Conservation (phyloP, 2,329 filamentous ascomycete genomes). For the Ophiostoma fasciatum region DNA sequence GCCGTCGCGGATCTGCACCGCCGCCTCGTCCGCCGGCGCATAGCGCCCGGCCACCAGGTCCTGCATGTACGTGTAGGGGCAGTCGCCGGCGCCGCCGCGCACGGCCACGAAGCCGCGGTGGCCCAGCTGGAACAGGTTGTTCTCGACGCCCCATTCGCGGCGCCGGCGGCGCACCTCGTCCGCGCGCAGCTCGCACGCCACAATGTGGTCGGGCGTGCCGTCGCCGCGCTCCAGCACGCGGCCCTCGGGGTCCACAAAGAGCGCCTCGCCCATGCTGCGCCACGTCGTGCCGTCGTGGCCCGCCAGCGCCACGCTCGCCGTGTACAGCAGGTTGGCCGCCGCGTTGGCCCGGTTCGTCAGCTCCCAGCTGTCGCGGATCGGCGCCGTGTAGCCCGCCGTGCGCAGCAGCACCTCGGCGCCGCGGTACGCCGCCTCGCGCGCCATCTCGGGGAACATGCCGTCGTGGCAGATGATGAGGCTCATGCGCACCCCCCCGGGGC, state of each 20-base stretch:
- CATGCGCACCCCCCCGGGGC: slow-evolving; percentile 4
- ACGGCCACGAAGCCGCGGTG: slow-evolving; percentile 6
- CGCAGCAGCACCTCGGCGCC: slow-evolving; percentile 6
- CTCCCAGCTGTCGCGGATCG: slow-evolving; percentile 5
- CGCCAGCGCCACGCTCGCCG: slow-evolving; percentile 5
- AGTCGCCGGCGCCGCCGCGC: slow-evolving; percentile 1
- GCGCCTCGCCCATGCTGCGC: slow-evolving; percentile 6
- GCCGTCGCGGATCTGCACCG: slow-evolving; percentile 1
- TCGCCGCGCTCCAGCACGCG: slow-evolving; percentile 4
- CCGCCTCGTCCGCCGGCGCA: slow-evolving; percentile 1
- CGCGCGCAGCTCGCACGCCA: slow-evolving; percentile 2
- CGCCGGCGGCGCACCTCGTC: slow-evolving; percentile 4
- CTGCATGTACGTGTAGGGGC: slow-evolving; percentile 5
- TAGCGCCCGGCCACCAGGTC: slow-evolving; percentile 1
- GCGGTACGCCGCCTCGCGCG: slow-evolving; percentile 3
- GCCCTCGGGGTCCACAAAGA: slow-evolving; percentile 5
- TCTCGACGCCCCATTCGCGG: slow-evolving; percentile 5
- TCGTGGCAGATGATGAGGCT: slow-evolving; percentile 6
- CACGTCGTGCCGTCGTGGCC: slow-evolving; percentile 2
- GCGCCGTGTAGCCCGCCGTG: slow-evolving; percentile 5
- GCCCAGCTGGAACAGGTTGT: slow-evolving; percentile 6
- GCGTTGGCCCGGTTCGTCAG: slow-evolving; percentile 5
- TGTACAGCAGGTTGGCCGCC: slow-evolving; percentile 4
- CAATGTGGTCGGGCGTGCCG: slow-evolving; percentile 3
- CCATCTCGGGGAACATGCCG: slow-evolving; percentile 8